These are phyloP conservation scores for Linnemannia exigua DNA, from an alignment of 192 early-diverging fungal genomes.

Conservation along the genomic window DNA sequence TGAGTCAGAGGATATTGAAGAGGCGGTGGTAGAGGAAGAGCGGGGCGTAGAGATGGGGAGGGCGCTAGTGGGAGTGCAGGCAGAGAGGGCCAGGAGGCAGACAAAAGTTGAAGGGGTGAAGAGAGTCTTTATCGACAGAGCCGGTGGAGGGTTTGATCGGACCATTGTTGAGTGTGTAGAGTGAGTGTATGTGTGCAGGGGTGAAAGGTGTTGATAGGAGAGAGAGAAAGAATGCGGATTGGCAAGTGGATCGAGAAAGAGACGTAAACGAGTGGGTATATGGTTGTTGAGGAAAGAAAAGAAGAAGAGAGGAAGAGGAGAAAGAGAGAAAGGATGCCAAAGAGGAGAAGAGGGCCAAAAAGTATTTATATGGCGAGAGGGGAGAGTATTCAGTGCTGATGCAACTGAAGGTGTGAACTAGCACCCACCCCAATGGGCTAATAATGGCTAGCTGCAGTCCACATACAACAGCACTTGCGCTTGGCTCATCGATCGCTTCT, in stretches of 20 bases:
- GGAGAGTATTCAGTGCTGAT: background rate
- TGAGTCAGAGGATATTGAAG: background rate
- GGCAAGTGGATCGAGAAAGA: too few relatives aligned
- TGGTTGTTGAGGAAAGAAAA: background rate
- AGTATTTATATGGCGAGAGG: background rate
- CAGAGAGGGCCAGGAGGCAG: conserved; percentile 37
- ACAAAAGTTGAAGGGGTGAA: conserved; percentile 33
- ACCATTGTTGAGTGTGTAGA: too few relatives aligned
- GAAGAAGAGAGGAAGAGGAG: background rate
- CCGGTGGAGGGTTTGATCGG: conserved; percentile 4
- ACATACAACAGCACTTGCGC: background rate
- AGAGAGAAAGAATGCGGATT: background rate
- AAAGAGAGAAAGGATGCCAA: background rate
- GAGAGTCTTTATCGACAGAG: conserved; percentile 31
- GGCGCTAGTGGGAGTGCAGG: conserved; percentile 25
- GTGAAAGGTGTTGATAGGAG: background rate
- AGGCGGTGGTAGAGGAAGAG: background rate
- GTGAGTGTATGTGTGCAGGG: too few relatives aligned
- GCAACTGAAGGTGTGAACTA: too few relatives aligned
- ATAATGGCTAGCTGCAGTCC: too few relatives aligned
- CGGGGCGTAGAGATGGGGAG: conserved; percentile 23
- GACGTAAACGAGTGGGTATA: background rate
- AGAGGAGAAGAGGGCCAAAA: background rate
- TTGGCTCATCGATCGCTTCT: conserved; percentile 4
- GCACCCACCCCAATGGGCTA: too few relatives aligned